Percentiles rank a stretch among this genome's conserved stretches.
Evolutionary conservation across 1,284 basidiomycete genomes (phyloP).

Genomic region (Chalciporus sp.): DNA sequence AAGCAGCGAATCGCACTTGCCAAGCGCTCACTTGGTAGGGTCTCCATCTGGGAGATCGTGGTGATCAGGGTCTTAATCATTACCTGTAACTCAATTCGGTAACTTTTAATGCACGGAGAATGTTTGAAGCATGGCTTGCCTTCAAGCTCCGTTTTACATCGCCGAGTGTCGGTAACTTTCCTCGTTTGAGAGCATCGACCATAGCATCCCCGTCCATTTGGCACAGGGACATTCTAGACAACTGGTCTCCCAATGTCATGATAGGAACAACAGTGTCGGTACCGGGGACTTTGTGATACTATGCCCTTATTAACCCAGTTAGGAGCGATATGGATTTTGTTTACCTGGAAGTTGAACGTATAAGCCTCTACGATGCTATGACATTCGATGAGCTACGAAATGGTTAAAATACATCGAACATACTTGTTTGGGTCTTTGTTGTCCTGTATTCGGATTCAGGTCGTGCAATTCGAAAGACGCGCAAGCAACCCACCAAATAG

Average conservation of each 20-base stretch:
- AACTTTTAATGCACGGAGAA: background rate
- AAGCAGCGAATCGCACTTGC: background rate
- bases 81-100: slow-evolving; percentile 41
- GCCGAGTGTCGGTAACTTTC: slow-evolving; percentile 63
- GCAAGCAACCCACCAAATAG: slow-evolving; percentile 59
- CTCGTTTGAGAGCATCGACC: slow-evolving; percentile 53
- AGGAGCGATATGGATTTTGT: slow-evolving; percentile 1
- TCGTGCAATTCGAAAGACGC: background rate
- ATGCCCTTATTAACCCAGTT: slow-evolving; percentile 6
- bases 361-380: slow-evolving; percentile 79
- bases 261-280: slow-evolving; percentile 58
- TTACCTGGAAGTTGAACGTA: slow-evolving; percentile 77
- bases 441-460: slow-evolving; percentile 49
- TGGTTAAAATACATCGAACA: slow-evolving; percentile 20
- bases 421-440: slow-evolving; percentile 80
- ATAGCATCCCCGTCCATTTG: slow-evolving; percentile 51
- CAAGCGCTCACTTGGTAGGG: slow-evolving; percentile 61
- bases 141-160: slow-evolving; percentile 77
- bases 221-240: slow-evolving; percentile 52
- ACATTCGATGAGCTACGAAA: slow-evolving; percentile 15
- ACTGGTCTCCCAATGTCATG: slow-evolving; percentile 64
- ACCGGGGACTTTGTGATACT: slow-evolving; percentile 67
- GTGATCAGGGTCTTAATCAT: slow-evolving; percentile 75
- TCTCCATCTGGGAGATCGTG: slow-evolving; percentile 75
- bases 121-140: slow-evolving; percentile 36